Evolutionary conservation across 1,284 basidiomycete species (phyloP), one percentile per base, ranked within the genome.

Genomic region (Pseudozyma sp.): DNA sequence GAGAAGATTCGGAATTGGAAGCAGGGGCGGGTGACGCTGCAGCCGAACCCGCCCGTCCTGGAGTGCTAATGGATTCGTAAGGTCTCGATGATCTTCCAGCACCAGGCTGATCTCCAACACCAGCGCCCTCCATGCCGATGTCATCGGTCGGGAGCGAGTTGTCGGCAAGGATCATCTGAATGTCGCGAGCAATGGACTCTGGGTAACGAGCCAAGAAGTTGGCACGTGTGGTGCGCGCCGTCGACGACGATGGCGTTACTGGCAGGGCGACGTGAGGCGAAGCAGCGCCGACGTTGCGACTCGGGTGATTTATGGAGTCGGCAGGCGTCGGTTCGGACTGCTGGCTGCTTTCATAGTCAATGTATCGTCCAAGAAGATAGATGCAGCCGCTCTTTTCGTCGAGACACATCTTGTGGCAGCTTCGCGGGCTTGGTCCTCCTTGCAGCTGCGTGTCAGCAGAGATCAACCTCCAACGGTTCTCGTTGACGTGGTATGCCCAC

Each of bases 401-500:
- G 74, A 92, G 92, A 16, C 90, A 90, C 91, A 93, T 93, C 86
- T 92, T 92, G 83, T 93, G 93, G 80, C 92, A 93, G 38, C 90
- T 90, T 34, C 92, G 86, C 5, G 91, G 88, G 5, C 89, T 88
- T 1, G 92, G 93, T 0, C 91, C 92, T 55, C 80, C 75, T 48
- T 91, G 90, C 42, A 86, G 79, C 1, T 88, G 86, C 0, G 90
- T 91, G 52, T 87, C 88, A 38, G 87, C 85, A 59, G 89, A 90
- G 53, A 93, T 86, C 25, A 90, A 76, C 6, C 86, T 86, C 93
- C 93, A 94, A 53, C 87, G 86, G 52, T 89, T 88, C n/a, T 88
- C 86, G 44, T 85, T 85, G 79, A 92, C 88, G 67, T 89, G 87
- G 83, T 92, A 94, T 45, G 88, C 87, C 92, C 92, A 93, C 64